Conservation (phyloP, 192 early-diverging fungal genomes). For the Pecoramyces ruminantium region DNA sequence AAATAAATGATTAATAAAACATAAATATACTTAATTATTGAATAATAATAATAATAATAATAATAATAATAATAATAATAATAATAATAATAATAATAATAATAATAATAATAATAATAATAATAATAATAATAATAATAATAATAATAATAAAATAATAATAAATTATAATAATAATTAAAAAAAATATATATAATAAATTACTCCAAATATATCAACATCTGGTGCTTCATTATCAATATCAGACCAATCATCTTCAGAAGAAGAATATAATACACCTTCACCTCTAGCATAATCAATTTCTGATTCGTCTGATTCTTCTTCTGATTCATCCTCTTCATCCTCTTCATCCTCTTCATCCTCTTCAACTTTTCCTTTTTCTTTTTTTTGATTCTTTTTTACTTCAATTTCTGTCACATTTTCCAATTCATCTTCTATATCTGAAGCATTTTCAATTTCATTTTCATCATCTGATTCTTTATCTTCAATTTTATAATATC, state of each 20-base stretch:
- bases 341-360: constrained; percentile 16
- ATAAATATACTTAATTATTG: too few relatives aligned
- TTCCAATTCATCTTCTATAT: not conserved
- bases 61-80: too few relatives aligned
- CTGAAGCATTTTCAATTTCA: constrained; percentile 11
- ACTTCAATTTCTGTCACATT: not conserved
- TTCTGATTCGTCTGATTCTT: not conserved
- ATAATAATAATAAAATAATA: too few relatives aligned
- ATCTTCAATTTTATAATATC: constrained; percentile 42
- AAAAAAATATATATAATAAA: constrained; percentile 2
- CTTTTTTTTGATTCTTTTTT: constrained; percentile 42
- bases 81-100: too few relatives aligned
- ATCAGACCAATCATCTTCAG: constrained; percentile 23
- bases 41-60: not conserved
- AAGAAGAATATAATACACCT: constrained; percentile 44
- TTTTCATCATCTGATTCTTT: constrained; percentile 14
- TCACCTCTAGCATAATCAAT: constrained; percentile 66
- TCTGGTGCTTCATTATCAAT: constrained; percentile 16
- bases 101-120: too few relatives aligned
- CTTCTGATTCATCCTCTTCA: constrained; percentile 4
- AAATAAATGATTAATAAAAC: too few relatives aligned
- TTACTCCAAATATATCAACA: constrained; percentile 21
- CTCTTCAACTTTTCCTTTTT: constrained; percentile 14
- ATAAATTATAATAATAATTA: constrained; percentile 10
- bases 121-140: too few relatives aligned